phyloP scores from a whole-genome alignment of 2,329 filamentous ascomycete genomes.

The Pseudogymnoascus sp. region DNA sequence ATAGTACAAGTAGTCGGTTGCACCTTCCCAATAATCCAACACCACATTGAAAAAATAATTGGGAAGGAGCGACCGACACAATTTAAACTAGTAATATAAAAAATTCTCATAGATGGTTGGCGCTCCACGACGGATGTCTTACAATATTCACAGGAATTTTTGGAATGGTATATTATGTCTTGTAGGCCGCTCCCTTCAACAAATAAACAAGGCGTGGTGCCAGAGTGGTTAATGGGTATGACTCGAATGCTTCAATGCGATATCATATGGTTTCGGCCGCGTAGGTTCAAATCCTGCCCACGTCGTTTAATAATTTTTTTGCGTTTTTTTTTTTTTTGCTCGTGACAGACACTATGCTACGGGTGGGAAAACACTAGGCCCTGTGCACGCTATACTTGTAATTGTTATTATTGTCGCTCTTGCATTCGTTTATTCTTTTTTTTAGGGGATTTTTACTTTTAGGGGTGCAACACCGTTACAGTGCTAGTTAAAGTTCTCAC shows the following conservation, averaged over 20 bases:
- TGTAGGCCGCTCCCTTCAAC: background rate
- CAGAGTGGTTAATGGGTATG: slow-evolving; percentile 34
- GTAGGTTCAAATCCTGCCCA: slow-evolving; percentile 12
- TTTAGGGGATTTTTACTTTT: background rate
- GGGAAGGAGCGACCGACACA: background rate
- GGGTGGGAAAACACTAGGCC: too few relatives aligned
- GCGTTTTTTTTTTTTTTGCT: background rate
- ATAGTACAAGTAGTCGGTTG: background rate
- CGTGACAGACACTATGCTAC: background rate
- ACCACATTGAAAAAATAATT: background rate
- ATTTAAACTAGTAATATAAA: too few relatives aligned
- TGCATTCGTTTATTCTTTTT: too few relatives aligned
- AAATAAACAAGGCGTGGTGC: slow-evolving; percentile 21
- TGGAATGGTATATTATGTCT: background rate
- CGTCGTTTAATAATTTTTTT: slow-evolving; percentile 10
- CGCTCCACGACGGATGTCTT: background rate
- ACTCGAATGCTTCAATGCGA: slow-evolving; percentile 24
- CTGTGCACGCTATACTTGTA: too few relatives aligned
- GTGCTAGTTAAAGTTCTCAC: background rate
- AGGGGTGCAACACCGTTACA: too few relatives aligned
- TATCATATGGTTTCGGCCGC: slow-evolving; percentile 12
- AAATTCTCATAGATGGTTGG: background rate
- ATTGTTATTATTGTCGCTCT: background rate
- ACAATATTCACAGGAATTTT: background rate
- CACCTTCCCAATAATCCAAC: background rate